phyloP scores from a whole-genome alignment of 75 land plant species.

The Sequoiadendron giganteum region DNA sequence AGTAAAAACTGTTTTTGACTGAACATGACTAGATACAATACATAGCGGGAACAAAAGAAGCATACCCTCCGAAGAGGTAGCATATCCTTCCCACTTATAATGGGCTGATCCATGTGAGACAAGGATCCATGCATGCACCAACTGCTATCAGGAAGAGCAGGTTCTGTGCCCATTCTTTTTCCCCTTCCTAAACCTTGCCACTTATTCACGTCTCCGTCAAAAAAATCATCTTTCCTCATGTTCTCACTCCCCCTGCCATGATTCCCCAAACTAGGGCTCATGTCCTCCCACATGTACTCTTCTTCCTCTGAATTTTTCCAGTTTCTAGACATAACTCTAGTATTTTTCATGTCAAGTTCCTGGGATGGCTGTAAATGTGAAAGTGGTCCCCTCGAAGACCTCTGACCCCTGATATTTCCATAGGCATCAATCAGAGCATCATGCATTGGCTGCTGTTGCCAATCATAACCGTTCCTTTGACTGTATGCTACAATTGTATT shows the following conservation, averaged over 20 bases:
- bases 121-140: constrained; percentile 32
- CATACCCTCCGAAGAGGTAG: constrained; percentile 20
- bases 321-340: constrained; percentile 23
- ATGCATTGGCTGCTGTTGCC: constrained; percentile 20
- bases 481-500: constrained; percentile 10
- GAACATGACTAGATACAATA: not conserved
- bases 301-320: constrained; percentile 92
- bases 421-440: constrained; percentile 66
- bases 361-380: constrained; percentile 21
- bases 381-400: constrained; percentile 24
- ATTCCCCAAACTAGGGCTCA: constrained; percentile 67
- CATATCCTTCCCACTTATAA: constrained; percentile 26
- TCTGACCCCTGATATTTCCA: constrained; percentile 50
- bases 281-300: constrained; percentile 91
- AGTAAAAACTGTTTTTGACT: not conserved
- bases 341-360: constrained; percentile 19
- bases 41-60: constrained; percentile 9
- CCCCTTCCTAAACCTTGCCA: constrained; percentile 15
- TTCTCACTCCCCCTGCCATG: constrained; percentile 27
- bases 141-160: constrained; percentile 23
- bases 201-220: constrained; percentile 17
- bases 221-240: constrained; percentile 17
- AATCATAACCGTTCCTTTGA: constrained; percentile 42
- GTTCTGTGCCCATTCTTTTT: constrained; percentile 12
- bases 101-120: constrained; percentile 23